phyloP scores from a whole-genome alignment of 495 filamentous ascomycete species.

The Parmelia sp. region DNA sequence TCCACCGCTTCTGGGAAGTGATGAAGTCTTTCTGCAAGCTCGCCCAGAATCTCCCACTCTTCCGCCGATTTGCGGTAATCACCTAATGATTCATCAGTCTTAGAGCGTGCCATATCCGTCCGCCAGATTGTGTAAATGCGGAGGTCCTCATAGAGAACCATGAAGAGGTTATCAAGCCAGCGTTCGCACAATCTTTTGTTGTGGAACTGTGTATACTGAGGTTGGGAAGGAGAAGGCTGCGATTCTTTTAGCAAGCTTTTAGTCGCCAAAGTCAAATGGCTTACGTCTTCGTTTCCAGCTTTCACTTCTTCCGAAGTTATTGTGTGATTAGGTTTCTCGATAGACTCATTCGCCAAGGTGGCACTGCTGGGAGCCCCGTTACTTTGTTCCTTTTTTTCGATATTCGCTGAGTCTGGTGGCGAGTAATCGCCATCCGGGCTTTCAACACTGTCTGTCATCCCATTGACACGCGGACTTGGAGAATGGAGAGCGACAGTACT shows the following conservation, averaged over 20 bases:
- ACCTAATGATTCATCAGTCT: conserved; percentile 74
- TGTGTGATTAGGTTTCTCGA: conserved; percentile 77
- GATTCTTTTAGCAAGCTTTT: not conserved
- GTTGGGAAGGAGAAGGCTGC: conserved; percentile 44
- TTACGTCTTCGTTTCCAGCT: conserved; percentile 70
- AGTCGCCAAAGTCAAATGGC: conserved; percentile 24
- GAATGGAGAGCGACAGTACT: conserved; percentile 69
- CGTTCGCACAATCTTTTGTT: conserved; percentile 96
- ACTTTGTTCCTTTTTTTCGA: conserved; percentile 27
- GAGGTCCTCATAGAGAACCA: conserved; percentile 97
- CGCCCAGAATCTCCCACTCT: conserved; percentile 97
- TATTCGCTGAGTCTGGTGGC: conserved; percentile 29
- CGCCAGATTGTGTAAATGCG: conserved; percentile 99
- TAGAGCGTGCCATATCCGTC: conserved; percentile 79
- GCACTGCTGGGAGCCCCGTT: conserved; percentile 36
- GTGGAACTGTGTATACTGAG: conserved; percentile 63
- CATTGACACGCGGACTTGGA: conserved; percentile 57
- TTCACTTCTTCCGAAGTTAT: conserved; percentile 77
- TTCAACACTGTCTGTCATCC: conserved; percentile 42
- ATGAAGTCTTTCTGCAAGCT: conserved; percentile 85
- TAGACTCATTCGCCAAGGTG: conserved; percentile 41
- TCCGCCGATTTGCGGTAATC: conserved; percentile 93
- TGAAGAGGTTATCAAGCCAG: conserved; percentile 98
- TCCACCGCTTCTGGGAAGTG: conserved; percentile 84
- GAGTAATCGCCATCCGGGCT: conserved; percentile 35